Percentiles rank a stretch among this genome's conserved stretches.
phyloP scores from a whole-genome alignment of 2,329 filamentous ascomycete species.

The Penicillium sp. region DNA sequence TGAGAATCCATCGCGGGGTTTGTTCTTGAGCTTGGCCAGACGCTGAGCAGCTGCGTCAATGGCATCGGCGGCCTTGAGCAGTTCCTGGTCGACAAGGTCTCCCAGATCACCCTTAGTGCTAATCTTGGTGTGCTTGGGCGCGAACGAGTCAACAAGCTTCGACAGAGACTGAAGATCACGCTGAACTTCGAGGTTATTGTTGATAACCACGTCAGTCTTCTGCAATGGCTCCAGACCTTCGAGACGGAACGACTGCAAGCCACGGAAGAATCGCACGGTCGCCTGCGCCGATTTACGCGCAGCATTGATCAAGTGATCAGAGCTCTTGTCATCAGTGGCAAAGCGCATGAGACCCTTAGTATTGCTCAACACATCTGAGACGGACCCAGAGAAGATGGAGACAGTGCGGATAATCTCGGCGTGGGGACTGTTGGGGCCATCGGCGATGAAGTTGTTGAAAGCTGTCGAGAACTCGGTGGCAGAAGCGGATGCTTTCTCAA shows the following conservation, averaged over 20 bases:
- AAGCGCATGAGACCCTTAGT: conserved; percentile 92
- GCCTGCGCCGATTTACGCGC: conserved; percentile 81
- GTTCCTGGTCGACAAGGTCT: conserved; percentile 86
- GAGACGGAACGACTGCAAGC: conserved; percentile 87
- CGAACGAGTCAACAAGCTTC: conserved; percentile 88
- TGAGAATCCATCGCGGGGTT: conserved; percentile 91
- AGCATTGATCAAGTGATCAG: conserved; percentile 77
- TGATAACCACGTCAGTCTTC: conserved; percentile 96
- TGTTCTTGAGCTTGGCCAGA: conserved; percentile 88
- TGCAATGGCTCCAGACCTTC: conserved; percentile 86
- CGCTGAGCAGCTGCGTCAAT: conserved; percentile 90
- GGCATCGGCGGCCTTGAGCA: conserved; percentile 90
- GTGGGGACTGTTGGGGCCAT: conserved; percentile 87
- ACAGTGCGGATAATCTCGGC: conserved; percentile 90
- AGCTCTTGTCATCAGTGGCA: conserved; percentile 92
- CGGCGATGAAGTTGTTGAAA: conserved; percentile 98
- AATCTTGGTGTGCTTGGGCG: conserved; percentile 81
- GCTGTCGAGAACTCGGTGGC: conserved; percentile 97
- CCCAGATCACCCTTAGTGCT: conserved; percentile 79
- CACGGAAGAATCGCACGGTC: conserved; percentile 92
- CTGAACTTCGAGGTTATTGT: conserved; percentile 94
- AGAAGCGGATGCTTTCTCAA: conserved; percentile 91
- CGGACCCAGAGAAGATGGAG: conserved; percentile 82
- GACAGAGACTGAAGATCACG: conserved; percentile 90
- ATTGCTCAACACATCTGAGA: conserved; percentile 92